Evolutionary conservation across 192 early-diverging fungal genomes (phyloP), one percentile per base, ranked within the genome.

Genomic region (Podila clonocystis): DNA sequence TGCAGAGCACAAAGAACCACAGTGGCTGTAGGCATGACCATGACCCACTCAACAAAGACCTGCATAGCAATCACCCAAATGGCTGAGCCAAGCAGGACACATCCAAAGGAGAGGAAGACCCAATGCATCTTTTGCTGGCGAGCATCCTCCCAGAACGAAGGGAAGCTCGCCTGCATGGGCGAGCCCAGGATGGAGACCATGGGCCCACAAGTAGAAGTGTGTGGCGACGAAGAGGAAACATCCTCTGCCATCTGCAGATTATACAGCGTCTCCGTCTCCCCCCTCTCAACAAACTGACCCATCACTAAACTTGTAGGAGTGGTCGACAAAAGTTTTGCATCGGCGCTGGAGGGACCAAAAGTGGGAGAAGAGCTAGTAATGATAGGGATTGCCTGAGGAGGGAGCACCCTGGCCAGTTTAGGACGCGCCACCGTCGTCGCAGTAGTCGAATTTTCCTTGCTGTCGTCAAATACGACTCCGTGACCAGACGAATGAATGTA

Each of bases 41-140:
- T 20, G 49, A 55, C 63, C 68, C 68, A 71, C 41, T 66, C 68
- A 13, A 78, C 12, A 55, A 71, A 70, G 34, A 55, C 58, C 52
- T 78, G 68, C 59, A 67, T 62, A 5, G 62, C 57, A 49, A 78
- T 6, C 9, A 71, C 68, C 75, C 63, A 78, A 29, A 62, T 62
- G 3, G 49, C 64, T 22, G 63, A 62, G 33, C 68, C 75, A n/a
- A 71, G 24, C 58, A 55, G 50, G 11, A 66, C 64, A 41, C 55
- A 55, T 49, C 75, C 75, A 67, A 78, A 62, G 19, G 75, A 64
- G n/a, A 75, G 68, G 36, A 68, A 50, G 24, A 72, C 60, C 63
- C 59, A 72, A 68, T 68, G 74, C 52, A 67, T 65, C 62, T 68
- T 75, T 38, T 58, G 63, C 49, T 67, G 69, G 12, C 61, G 61